Conservation (phyloP, 129 eudicot genomes). For the Escallonia rubra region DNA sequence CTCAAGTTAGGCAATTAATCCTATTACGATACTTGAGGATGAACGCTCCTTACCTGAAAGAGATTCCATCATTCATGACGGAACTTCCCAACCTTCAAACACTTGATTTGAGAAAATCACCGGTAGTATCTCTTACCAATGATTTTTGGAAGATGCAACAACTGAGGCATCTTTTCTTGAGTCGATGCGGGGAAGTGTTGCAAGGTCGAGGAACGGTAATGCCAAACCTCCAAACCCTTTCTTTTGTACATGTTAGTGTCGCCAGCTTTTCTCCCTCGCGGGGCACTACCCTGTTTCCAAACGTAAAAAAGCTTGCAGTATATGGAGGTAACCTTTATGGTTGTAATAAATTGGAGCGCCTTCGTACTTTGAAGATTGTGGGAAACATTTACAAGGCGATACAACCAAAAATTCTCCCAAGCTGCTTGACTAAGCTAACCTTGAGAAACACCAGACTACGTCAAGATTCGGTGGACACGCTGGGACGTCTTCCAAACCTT, state of each 20-base stretch:
- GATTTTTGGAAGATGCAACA: neutral
- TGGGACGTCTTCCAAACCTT: neutral
- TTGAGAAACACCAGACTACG: neutral
- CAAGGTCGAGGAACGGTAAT: neutral
- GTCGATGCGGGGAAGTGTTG: neutral
- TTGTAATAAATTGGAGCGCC: neutral
- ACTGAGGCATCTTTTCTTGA: neutral
- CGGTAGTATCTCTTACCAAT: neutral
- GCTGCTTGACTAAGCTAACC: neutral
- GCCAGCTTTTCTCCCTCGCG: neutral
- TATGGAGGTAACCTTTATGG: neutral
- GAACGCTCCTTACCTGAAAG: neutral
- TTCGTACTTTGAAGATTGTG: neutral
- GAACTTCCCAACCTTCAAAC: neutral
- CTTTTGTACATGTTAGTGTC: neutral
- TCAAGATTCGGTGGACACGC: neutral
- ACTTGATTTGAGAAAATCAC: neutral
- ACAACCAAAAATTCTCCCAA: neutral
- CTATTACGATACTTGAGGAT: slow-evolving; percentile 2
- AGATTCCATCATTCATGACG: neutral
- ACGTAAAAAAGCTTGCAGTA: neutral
- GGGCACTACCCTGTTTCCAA: neutral
- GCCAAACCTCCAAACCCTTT: neutral
- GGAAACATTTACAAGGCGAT: neutral
- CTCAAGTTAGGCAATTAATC: neutral